Conservation (phyloP, 257 asterid species). For the Plantago major region DNA sequence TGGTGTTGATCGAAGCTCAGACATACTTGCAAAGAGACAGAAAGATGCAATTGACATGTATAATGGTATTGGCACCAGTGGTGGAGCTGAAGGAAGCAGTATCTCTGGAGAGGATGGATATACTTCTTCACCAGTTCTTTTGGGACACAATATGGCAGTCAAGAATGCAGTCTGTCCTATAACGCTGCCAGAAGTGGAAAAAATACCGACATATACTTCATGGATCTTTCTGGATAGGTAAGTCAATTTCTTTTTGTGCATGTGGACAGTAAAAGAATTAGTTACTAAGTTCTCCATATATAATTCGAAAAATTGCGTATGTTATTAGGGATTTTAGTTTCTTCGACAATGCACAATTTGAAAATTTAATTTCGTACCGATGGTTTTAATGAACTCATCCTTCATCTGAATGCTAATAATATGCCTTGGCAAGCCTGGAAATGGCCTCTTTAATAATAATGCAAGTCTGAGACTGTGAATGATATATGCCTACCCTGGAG, state of each 20-base stretch:
- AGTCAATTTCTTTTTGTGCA: slow-evolving; percentile 24
- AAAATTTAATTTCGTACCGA: too few relatives aligned
- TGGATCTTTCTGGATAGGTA: slow-evolving; percentile 91
- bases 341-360: too few relatives aligned
- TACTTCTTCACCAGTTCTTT: slow-evolving; percentile 75
- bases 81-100: slow-evolving; percentile 59
- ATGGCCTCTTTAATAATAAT: neutral
- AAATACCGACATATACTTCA: slow-evolving; percentile 72
- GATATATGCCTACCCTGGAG: neutral
- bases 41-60: slow-evolving; percentile 80
- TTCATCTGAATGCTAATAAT: too few relatives aligned
- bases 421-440: too few relatives aligned
- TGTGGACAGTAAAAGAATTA: slow-evolving; percentile 9
- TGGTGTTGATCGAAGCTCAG: slow-evolving; percentile 43
- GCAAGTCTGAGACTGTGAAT: neutral
- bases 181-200: slow-evolving; percentile 66
- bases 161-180: slow-evolving; percentile 88
- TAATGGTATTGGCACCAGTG: slow-evolving; percentile 59
- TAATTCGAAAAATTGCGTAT: too few relatives aligned
- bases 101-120: slow-evolving; percentile 77
- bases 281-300: neutral
- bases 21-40: slow-evolving; percentile 82
- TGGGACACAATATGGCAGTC: slow-evolving; percentile 86
- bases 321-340: too few relatives aligned
- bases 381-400: too few relatives aligned